Evolutionary conservation across 768 basidiomycete species (phyloP), one percentile per base, ranked within the genome.

Genomic region (Basidioascus undulatus): DNA sequence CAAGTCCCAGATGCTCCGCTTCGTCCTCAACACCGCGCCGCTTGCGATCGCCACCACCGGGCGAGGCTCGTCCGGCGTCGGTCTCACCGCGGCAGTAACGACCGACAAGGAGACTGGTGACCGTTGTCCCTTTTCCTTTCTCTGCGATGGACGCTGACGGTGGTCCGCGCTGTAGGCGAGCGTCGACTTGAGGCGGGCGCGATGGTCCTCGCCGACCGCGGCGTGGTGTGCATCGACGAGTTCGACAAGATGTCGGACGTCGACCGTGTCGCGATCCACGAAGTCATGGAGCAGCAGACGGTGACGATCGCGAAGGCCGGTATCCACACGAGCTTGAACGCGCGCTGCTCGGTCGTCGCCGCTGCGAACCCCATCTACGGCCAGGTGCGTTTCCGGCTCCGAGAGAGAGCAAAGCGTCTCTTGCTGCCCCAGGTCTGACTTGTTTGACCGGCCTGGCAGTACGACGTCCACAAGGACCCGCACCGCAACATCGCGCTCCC

Each of bases 241-340:
- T 98, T 98, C 54, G 92, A 98, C 68, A 98, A 98, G 59, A 96
- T 98, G 92, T 87, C 83, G 21, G 92, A 98, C 55, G 69, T 96
- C 49, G 92, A 98, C 62, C 73, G 92, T 49, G 89, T 96, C 16
- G 89, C 92, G 26, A 98, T 98, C 52, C 92, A 98, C 61, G 92
- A 98, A 70, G 92, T 96, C 55, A 98, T 98, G 92, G 92, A 96
- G 57, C 89, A 94, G 58, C 92, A 98, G 56, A 98, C 92, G 0
- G 89, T 98, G 35, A 96, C 92, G 8, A 98, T 98, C 48, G 92
- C 92, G 36, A 98, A 98, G 54, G 92, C 92, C 11, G 92, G 92
- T 43, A 98, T 98, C 49, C 92, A 96, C 55, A 98, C 92, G 0
- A 86, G 79, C 56, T 66, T 98, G 51, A 98, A 98, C 58, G 92